These are phyloP conservation scores for Trichoderma reesei DNA, from an alignment of 495 filamentous ascomycete genomes.

Conservation along the genomic window DNA sequence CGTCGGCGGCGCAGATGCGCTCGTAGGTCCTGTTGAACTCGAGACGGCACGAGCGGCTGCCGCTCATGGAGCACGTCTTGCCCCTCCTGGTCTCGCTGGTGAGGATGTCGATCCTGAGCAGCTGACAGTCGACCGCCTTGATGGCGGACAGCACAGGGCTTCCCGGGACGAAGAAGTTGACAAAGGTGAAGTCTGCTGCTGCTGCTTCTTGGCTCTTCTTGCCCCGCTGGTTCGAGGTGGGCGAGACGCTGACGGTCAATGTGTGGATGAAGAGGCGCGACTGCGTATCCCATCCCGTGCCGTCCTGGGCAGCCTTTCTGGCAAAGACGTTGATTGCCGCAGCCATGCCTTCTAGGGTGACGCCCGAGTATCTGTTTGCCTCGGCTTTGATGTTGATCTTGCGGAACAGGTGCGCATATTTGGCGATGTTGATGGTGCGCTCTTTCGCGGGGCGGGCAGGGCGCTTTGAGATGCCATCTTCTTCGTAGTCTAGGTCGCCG, in stretches of 20 bases:
- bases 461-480: neutral
- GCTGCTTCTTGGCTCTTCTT: neutral
- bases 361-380: conserved; percentile 16
- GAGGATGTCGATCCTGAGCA: neutral
- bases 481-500: neutral
- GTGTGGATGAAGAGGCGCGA: neutral
- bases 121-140: neutral
- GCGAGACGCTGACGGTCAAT: conserved; percentile 4
- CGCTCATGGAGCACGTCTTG: neutral
- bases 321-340: conserved; percentile 3
- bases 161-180: neutral
- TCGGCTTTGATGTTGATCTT: conserved; percentile 28
- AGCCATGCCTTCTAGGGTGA: neutral
- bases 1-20: no score
- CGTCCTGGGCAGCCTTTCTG: neutral
- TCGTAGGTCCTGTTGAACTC: neutral
- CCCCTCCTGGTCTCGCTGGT: neutral
- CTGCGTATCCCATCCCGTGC: neutral
- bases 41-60: neutral
- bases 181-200: neutral
- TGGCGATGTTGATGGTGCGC: conserved; percentile 21
- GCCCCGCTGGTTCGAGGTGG: neutral
- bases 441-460: neutral
- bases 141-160: neutral
- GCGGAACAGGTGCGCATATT: conserved; percentile 29